A percentile compares a stretch with the other conserved stretches of the same genome.
Conservation (phyloP, 2,329 filamentous ascomycete species). For the Epichloe glyceriae region DNA sequence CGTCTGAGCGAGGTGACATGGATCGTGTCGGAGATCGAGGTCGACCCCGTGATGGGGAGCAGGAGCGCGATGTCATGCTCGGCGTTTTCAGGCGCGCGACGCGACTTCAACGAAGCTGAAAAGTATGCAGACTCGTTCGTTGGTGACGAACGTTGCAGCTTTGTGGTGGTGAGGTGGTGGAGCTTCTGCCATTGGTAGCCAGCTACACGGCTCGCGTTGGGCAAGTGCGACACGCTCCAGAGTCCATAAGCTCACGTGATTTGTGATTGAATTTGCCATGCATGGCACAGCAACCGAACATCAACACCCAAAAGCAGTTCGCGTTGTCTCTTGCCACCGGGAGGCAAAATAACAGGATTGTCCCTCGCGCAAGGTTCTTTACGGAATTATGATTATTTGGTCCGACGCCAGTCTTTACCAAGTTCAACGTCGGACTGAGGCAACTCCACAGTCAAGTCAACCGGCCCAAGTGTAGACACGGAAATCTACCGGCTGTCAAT, state of each 20-base stretch:
- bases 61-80: conserved; percentile 16
- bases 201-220: background rate
- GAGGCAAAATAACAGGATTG: too few relatives aligned
- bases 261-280: background rate
- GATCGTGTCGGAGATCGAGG: conserved; percentile 23
- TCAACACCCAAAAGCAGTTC: background rate
- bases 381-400: background rate
- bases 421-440: too few relatives aligned
- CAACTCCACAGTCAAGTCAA: too few relatives aligned
- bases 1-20: conserved; percentile 19
- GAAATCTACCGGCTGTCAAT: too few relatives aligned
- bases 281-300: background rate
- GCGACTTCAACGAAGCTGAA: background rate
- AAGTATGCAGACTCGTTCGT: background rate
- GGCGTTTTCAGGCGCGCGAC: background rate
- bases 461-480: too few relatives aligned
- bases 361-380: background rate
- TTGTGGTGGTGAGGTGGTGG: background rate
- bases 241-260: background rate
- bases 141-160: background rate
- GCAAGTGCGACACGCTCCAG: background rate
- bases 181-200: background rate
- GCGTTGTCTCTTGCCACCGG: background rate
- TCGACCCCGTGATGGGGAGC: conserved; percentile 20
- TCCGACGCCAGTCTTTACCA: background rate